Evolutionary conservation across 1,284 basidiomycete species (phyloP).

Genomic region (Schizophyllum amplum): DNA sequence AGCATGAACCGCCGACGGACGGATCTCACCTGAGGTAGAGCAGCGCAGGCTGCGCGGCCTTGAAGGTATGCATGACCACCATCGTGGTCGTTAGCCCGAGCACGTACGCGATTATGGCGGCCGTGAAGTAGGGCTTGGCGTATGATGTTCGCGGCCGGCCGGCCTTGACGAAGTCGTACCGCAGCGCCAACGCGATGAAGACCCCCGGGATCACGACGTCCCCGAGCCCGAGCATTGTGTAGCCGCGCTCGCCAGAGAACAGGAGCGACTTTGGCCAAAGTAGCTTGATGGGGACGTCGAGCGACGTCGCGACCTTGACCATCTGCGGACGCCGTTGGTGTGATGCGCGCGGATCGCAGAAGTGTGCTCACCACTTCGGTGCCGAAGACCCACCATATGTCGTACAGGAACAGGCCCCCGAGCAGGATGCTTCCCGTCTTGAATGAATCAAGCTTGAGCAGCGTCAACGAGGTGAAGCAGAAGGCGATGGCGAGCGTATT

Average conservation of each 20-base stretch:
- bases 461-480: constrained; percentile 72
- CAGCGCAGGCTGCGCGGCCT: constrained; percentile 84
- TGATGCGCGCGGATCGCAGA: neutral
- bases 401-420: constrained; percentile 77
- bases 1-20: neutral
- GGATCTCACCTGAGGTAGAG: constrained; percentile 77
- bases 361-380: constrained; percentile 61
- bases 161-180: constrained; percentile 70
- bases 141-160: constrained; percentile 29
- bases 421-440: constrained; percentile 82
- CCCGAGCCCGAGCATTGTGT: constrained; percentile 90
- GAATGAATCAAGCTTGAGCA: constrained; percentile 89
- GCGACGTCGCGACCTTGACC: constrained; percentile 86
- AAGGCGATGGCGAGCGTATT: constrained; percentile 84
- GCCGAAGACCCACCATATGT: constrained; percentile 86
- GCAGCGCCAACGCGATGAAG: constrained; percentile 82
- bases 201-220: constrained; percentile 89
- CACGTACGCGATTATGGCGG: constrained; percentile 72
- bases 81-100: constrained; percentile 76
- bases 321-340: constrained; percentile 40
- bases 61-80: constrained; percentile 79
- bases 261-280: constrained; percentile 72
- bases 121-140: constrained; percentile 73
- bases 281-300: constrained; percentile 94
- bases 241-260: constrained; percentile 55